A percentile compares a stretch with the other conserved stretches of the same genome.
Conservation (phyloP, 345 rosid genomes). For the Pseudoturritis turrita region DNA sequence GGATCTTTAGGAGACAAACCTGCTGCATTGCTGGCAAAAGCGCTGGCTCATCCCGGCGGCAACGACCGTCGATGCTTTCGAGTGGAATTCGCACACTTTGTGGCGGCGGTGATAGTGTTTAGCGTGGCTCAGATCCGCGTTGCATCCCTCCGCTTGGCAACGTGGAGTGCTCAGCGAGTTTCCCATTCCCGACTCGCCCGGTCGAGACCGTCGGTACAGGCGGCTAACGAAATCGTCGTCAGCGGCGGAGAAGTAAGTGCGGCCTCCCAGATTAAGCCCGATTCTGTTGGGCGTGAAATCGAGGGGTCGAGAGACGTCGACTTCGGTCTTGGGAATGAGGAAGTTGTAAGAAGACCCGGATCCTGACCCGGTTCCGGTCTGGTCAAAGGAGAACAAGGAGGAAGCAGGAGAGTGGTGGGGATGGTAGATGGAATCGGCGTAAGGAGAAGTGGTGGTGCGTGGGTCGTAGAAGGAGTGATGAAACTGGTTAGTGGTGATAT, state of each 20-base stretch:
- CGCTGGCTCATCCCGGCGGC: slow-evolving; percentile 93
- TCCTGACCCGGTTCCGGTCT: not conserved
- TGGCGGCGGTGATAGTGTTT: slow-evolving; percentile 98
- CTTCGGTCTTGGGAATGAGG: slow-evolving; percentile 70
- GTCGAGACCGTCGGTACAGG: slow-evolving; percentile 73
- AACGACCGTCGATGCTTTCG: slow-evolving; percentile 84
- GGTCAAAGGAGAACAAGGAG: slow-evolving; percentile 44
- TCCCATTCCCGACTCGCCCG: slow-evolving; percentile 47
- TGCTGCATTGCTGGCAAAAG: slow-evolving; percentile 99
- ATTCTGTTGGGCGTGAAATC: slow-evolving; percentile 58
- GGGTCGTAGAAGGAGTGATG: slow-evolving; percentile 46
- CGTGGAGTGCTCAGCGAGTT: slow-evolving; percentile 47
- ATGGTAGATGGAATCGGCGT: slow-evolving; percentile 34
- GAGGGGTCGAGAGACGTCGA: slow-evolving; percentile 41
- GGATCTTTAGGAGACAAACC: slow-evolving; percentile 44
- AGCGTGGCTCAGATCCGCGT: slow-evolving; percentile 83
- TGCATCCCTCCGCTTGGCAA: slow-evolving; percentile 98
- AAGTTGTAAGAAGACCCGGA: slow-evolving; percentile 19
- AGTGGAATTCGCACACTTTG: slow-evolving; percentile 96
- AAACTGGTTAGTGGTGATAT: slow-evolving; percentile 27
- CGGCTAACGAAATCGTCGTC: slow-evolving; percentile 90
- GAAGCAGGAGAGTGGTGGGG: slow-evolving; percentile 29
- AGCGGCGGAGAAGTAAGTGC: slow-evolving; percentile 87
- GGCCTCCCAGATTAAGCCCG: slow-evolving; percentile 84
- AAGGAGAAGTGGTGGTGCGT: slow-evolving; percentile 30